These are phyloP conservation scores for Trichoderma lentiforme DNA, from an alignment of 2,329 filamentous ascomycete species.

Conservation along the genomic window DNA sequence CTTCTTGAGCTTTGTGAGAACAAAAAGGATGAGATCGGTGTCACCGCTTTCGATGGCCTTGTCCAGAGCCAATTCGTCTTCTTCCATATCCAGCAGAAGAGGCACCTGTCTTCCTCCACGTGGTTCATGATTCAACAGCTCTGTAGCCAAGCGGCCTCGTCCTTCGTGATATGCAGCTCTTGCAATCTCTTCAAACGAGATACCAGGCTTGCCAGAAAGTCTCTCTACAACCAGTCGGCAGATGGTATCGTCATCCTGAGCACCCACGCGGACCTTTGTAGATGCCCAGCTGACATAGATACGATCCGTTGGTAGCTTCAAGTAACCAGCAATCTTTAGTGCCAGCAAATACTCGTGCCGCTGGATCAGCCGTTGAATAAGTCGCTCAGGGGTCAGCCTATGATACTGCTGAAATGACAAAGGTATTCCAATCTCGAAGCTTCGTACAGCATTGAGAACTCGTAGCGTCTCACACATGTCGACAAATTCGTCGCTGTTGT, in stretches of 20 bases:
- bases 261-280: slow-evolving; percentile 82
- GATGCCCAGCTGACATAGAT: slow-evolving; percentile 98
- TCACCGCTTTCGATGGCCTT: slow-evolving; percentile 96
- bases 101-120: slow-evolving; percentile 95
- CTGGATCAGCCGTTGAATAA: slow-evolving; percentile 83
- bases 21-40: slow-evolving; percentile 86
- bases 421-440: slow-evolving; percentile 85
- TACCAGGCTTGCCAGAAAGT: slow-evolving; percentile 81
- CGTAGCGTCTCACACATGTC: slow-evolving; percentile 95
- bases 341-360: slow-evolving; percentile 89
- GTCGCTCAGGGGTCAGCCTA: slow-evolving; percentile 79
- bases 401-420: slow-evolving; percentile 93
- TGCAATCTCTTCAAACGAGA: slow-evolving; percentile 94
- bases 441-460: slow-evolving; percentile 87
- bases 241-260: slow-evolving; percentile 82
- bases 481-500: slow-evolving; percentile 97
- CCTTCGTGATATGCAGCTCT: slow-evolving; percentile 93
- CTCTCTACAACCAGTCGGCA: slow-evolving; percentile 84
- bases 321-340: slow-evolving; percentile 80
- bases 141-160: slow-evolving; percentile 79
- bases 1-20: slow-evolving; percentile 82
- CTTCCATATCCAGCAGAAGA: slow-evolving; percentile 87
- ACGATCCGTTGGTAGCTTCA: slow-evolving; percentile 79
- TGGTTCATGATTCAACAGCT: slow-evolving; percentile 89
- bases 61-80: slow-evolving; percentile 90